These are phyloP conservation scores for Asparagopsis taxiformis DNA, from an alignment of 31 red algal species.

Conservation along the genomic window DNA sequence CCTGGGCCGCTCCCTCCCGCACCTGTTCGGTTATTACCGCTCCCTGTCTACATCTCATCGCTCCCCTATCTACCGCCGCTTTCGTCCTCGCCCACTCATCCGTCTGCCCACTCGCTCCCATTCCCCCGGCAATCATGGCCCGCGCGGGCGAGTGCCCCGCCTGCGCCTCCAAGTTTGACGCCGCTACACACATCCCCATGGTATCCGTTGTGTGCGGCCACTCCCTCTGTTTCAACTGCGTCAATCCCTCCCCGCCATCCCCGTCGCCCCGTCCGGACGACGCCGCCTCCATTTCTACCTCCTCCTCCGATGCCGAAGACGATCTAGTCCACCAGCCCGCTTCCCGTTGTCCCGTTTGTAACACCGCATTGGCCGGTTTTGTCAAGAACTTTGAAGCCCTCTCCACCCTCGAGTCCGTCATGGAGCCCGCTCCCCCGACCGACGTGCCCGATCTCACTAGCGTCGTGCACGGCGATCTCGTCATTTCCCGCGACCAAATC, in stretches of 20 bases:
- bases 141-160: constrained; percentile 56
- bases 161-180: constrained; percentile 31
- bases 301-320: constrained; percentile 49
- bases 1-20: background rate
- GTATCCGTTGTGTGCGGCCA: constrained; percentile 64
- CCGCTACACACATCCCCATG: constrained; percentile 33
- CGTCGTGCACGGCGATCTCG: constrained; percentile 52
- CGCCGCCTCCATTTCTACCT: constrained; percentile 37
- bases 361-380: constrained; percentile 49
- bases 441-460: constrained; percentile 48
- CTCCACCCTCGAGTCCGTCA: constrained; percentile 34
- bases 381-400: constrained; percentile 75
- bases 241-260: constrained; percentile 14
- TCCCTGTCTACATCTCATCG: background rate
- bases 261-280: constrained; percentile 16
- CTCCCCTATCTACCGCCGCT: background rate
- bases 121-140: constrained; percentile 19
- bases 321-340: constrained; percentile 13
- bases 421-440: background rate
- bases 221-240: constrained; percentile 39
- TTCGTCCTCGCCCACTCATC: background rate
- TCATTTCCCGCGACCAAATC: constrained; percentile 52
- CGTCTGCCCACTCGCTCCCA: background rate
- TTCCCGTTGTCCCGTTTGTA: constrained; percentile 45
- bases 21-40: background rate